These are phyloP conservation scores for Hymenoscyphus fraxineus DNA, from an alignment of 2,329 filamentous ascomycete genomes.

Conservation along the genomic window DNA sequence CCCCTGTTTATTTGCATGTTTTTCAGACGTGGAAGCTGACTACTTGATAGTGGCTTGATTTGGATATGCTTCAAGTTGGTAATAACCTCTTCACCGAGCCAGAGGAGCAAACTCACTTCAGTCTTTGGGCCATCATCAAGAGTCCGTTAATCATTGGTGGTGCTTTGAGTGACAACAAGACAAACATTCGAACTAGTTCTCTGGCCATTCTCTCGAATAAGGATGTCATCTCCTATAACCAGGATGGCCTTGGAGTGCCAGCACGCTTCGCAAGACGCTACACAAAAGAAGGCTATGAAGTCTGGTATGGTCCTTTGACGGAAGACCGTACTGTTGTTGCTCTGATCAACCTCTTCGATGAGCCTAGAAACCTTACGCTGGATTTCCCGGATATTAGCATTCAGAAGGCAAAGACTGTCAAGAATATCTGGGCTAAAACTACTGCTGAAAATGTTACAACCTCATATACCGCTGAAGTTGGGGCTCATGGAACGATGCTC, in stretches of 20 bases:
- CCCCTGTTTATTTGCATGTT: neutral
- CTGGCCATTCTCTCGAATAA: slow-evolving; percentile 24
- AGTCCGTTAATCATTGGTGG: slow-evolving; percentile 29
- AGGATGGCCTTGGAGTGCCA: slow-evolving; percentile 26
- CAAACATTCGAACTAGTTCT: slow-evolving; percentile 16
- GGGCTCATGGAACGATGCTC: slow-evolving; percentile 27
- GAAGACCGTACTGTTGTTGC: slow-evolving; percentile 25
- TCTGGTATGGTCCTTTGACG: slow-evolving; percentile 29
- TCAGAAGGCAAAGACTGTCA: slow-evolving; percentile 23
- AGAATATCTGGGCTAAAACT: slow-evolving; percentile 26
- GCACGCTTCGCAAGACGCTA: slow-evolving; percentile 27
- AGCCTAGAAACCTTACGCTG: slow-evolving; percentile 21
- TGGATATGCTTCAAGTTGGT: slow-evolving; percentile 43
- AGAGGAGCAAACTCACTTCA: slow-evolving; percentile 42
- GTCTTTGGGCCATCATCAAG: slow-evolving; percentile 41
- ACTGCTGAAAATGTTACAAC: slow-evolving; percentile 20
- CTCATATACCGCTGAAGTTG: slow-evolving; percentile 22
- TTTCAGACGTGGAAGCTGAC: neutral
- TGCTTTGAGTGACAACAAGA: slow-evolving; percentile 24
- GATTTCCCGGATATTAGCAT: slow-evolving; percentile 28
- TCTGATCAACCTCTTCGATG: slow-evolving; percentile 24
- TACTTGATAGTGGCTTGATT: slow-evolving; percentile 36
- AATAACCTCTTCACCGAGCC: slow-evolving; percentile 36
- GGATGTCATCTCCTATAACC: slow-evolving; percentile 29
- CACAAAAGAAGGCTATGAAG: slow-evolving; percentile 29